Conservation (phyloP, 768 basidiomycete species). For the Gloeopeniophorella convolvens region DNA sequence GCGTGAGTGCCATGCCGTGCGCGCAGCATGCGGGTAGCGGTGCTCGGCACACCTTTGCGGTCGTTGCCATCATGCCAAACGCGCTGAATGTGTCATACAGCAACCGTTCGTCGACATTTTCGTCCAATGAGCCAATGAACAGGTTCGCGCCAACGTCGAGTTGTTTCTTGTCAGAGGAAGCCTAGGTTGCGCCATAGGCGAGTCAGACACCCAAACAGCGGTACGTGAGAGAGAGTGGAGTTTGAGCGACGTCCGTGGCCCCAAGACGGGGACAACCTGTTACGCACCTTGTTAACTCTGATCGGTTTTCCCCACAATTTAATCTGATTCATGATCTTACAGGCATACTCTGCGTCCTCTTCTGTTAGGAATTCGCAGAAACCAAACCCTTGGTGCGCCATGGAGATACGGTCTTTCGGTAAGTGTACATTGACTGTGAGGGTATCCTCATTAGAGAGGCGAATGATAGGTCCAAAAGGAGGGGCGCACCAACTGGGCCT, state of each 20-base stretch:
- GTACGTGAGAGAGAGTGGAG: background rate
- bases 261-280: background rate
- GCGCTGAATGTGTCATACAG: slow-evolving; percentile 94
- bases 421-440: slow-evolving; percentile 88
- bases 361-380: slow-evolving; percentile 99
- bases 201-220: background rate
- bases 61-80: slow-evolving; percentile 88
- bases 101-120: slow-evolving; percentile 88
- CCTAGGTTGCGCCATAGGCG: slow-evolving; percentile 45
- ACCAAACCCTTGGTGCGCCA: slow-evolving; percentile 98
- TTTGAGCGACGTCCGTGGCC: slow-evolving; percentile 3
- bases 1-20: background rate
- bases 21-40: background rate
- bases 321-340: slow-evolving; percentile 99
- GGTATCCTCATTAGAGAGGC: background rate
- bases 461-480: background rate
- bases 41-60: slow-evolving; percentile 61
- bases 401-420: slow-evolving; percentile 96
- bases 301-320: slow-evolving; percentile 99
- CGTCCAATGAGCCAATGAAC: slow-evolving; percentile 93
- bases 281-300: slow-evolving; percentile 90
- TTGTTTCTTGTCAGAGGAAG: slow-evolving; percentile 97
- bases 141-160: slow-evolving; percentile 96
- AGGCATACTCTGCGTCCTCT: slow-evolving; percentile 99
- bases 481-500: slow-evolving; percentile 86